Base-by-base conservation (phyloP, 2,329 filamentous ascomycete species). In the Aspergillus oerlinghausenensis region DNA sequence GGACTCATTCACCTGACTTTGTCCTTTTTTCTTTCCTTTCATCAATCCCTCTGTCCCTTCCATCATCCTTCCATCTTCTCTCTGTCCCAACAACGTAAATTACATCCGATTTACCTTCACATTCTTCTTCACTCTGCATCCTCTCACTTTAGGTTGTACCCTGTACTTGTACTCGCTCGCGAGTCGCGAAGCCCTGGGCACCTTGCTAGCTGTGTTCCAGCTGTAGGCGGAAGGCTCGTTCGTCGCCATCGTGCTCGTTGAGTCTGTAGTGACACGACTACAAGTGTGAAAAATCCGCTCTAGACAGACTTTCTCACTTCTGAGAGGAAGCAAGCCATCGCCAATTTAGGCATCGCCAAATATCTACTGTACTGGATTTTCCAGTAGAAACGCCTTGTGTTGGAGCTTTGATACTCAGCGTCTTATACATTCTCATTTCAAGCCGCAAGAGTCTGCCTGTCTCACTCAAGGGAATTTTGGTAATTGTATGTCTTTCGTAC, bases 191-290 rank as follows among this genome's bases (percentile, higher is more conserved):
- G 57, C 59, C 61, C 63, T 65, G 65, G 61, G 64, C 61, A 66
- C 60, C 58, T 68, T 69, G 64, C 68, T 71, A 66, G 66, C 70
- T 70, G 68, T 72, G 70, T 72, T 64, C 60, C 69, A 71, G 71
- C 71, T 72, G 71, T 73, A 73, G 70, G 70, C 66, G 65, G 65
- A 65, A 67, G 58, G 61, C 62, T 63, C 62, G 63, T 67, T 63
- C 62, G 63, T 67, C 65, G 54, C 66, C 65, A 70, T 63, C 67
- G 65, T 65, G 63, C 63, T 69, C 61, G 67, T 67, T 67, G 61
- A 65, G 64, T 70, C 72, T 65, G 72, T 74, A 75, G 72, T 72
- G 71, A 70, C 68, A 65, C 70, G 63, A 67, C 62, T 63, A 64
- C 57, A 48, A 47, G 43, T 25, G 21, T 14, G 23, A 58, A 63